Conservation (phyloP, 129 eudicot genomes). For the Calendula officinalis region DNA sequence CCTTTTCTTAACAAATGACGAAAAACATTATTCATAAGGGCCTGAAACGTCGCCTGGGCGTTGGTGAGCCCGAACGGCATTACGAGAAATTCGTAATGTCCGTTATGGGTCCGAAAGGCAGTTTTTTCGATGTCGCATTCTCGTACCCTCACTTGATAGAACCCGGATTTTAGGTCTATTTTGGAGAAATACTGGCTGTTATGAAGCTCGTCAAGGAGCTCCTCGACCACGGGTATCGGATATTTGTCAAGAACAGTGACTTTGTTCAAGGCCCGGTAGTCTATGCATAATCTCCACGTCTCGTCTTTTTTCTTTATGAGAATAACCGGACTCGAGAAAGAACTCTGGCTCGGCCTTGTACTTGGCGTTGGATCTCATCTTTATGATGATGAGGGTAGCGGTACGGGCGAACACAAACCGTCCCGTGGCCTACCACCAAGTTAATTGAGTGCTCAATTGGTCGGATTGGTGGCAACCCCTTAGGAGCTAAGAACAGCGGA, state of each 20-base stretch:
- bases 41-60: background rate
- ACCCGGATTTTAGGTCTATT: background rate
- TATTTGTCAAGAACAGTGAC: background rate
- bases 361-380: background rate
- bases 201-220: background rate
- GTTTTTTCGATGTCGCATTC: background rate
- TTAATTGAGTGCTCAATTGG: background rate
- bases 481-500: background rate
- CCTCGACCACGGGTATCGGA: background rate
- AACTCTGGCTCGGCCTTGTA: background rate
- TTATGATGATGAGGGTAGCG: background rate
- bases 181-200: background rate
- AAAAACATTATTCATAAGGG: background rate
- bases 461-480: background rate
- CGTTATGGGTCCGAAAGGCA: background rate
- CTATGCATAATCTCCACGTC: background rate
- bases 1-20: background rate
- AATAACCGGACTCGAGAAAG: background rate
- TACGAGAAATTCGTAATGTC: background rate
- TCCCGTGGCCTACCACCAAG: background rate
- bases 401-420: background rate
- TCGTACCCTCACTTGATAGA: background rate
- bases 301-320: background rate
- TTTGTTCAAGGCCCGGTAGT: background rate
- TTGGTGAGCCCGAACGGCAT: background rate